Conservation (phyloP, 2,329 filamentous ascomycete species). For the Sarocladium brachiariae region DNA sequence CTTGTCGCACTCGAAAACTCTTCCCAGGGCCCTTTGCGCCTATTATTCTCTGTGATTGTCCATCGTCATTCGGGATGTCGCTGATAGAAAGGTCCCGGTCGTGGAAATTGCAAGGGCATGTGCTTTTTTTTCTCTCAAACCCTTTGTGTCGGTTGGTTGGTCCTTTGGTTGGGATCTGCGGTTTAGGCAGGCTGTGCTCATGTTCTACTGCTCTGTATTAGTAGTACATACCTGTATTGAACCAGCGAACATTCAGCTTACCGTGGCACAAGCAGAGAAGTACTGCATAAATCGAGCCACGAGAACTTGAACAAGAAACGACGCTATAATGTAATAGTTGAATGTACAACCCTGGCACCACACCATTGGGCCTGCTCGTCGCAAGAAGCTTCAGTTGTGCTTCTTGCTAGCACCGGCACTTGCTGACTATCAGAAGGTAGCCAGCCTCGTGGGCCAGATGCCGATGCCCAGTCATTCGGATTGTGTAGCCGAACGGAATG, state of each 20-base stretch:
- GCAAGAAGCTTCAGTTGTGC: background rate
- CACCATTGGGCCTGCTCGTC: background rate
- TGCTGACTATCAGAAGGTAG: background rate
- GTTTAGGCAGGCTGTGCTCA: too few relatives aligned
- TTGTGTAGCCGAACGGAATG: constrained; percentile 1
- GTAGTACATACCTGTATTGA: too few relatives aligned
- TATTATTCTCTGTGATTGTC: too few relatives aligned
- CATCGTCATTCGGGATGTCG: background rate
- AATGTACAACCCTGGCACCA: background rate
- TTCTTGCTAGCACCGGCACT: background rate
- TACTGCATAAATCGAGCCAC: background rate
- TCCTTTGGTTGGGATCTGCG: too few relatives aligned
- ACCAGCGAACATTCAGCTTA: too few relatives aligned
- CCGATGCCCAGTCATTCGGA: constrained; percentile 4
- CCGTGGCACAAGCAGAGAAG: background rate
- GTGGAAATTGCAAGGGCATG: background rate
- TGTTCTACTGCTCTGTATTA: too few relatives aligned
- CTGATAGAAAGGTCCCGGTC: background rate
- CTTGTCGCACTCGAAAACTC: background rate
- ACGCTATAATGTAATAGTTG: too few relatives aligned
- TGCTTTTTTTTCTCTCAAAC: background rate
- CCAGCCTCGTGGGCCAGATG: constrained; percentile 1
- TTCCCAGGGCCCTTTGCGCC: background rate
- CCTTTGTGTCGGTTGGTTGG: background rate
- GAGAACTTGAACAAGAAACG: background rate